Conservation (phyloP, 805 yeast species). For the Starmerella gropengiesseri region DNA sequence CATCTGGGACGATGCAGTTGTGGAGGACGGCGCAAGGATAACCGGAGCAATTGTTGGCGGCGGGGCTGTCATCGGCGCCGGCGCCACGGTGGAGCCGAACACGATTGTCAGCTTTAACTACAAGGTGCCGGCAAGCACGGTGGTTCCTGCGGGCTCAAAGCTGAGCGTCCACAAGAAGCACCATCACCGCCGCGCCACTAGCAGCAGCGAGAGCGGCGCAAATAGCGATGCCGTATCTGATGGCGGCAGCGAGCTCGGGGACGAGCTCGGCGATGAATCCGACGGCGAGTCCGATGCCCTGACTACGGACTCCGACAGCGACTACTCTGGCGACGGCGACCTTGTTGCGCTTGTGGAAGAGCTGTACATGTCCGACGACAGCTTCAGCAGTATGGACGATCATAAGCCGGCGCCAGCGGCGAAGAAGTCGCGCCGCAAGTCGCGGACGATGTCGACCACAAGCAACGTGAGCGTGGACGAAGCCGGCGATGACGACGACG, state of each 20-base stretch:
- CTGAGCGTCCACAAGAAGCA: conserved; percentile 3
- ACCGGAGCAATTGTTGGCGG: conserved; percentile 63
- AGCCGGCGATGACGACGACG: conserved; percentile 41
- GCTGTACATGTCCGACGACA: conserved; percentile 28
- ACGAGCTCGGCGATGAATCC: conserved; percentile 26
- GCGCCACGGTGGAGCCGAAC: conserved; percentile 51
- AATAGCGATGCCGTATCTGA: conserved; percentile 8
- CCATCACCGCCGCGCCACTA: conserved; percentile 9
- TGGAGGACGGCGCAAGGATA: conserved; percentile 54
- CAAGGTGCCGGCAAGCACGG: conserved; percentile 44
- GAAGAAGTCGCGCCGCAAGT: conserved; percentile 19
- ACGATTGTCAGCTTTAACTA: conserved; percentile 72
- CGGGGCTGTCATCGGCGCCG: conserved; percentile 43
- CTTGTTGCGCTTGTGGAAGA: conserved; percentile 24
- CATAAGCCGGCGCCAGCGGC: conserved; percentile 1
- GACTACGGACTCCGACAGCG: conserved; percentile 7
- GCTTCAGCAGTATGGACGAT: conserved; percentile 24
- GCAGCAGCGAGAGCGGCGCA: conserved; percentile 4
- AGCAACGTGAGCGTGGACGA: conserved; percentile 35
- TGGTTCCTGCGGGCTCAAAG: conserved; percentile 22
- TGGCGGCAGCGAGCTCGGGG: conserved; percentile 29
- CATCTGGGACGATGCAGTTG: conserved; percentile 72
- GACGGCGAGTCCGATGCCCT: conserved; percentile 15
- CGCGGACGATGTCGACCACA: conserved; percentile 21
- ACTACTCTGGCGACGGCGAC: conserved; percentile 16